These are phyloP conservation scores for Stachybotrys chlorohalonatus DNA, from an alignment of 2,329 filamentous ascomycete genomes.

Conservation along the genomic window DNA sequence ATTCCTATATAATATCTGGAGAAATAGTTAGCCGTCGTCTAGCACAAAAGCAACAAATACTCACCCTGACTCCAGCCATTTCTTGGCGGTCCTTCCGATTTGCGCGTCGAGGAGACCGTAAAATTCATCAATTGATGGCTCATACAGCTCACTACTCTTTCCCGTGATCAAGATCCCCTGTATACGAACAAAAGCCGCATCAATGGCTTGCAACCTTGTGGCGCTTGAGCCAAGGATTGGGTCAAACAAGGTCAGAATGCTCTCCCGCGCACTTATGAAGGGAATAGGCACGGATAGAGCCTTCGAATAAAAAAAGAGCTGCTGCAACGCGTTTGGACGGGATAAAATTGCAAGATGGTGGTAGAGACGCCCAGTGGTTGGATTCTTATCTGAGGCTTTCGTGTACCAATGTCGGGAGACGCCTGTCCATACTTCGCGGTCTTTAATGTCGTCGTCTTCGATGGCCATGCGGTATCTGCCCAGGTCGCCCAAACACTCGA, in stretches of 20 bases:
- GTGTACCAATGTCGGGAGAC: constrained; percentile 80
- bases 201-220: constrained; percentile 29
- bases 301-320: constrained; percentile 55
- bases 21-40: constrained; percentile 1
- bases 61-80: constrained; percentile 42
- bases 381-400: constrained; percentile 68
- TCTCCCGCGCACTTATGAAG: constrained; percentile 60
- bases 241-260: constrained; percentile 60
- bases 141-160: constrained; percentile 35
- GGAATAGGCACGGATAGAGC: constrained; percentile 59
- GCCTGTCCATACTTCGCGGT: constrained; percentile 72
- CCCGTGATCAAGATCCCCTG: constrained; percentile 57
- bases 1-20: constrained; percentile 23
- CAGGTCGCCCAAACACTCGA: constrained; percentile 84
- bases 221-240: constrained; percentile 36
- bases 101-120: constrained; percentile 44
- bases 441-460: constrained; percentile 68
- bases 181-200: constrained; percentile 52
- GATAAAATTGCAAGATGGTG: constrained; percentile 81
- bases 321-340: constrained; percentile 57
- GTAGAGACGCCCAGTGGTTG: constrained; percentile 69
- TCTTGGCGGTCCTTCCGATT: constrained; percentile 40
- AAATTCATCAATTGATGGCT: constrained; percentile 37
- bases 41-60: constrained; percentile 1
- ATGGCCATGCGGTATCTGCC: constrained; percentile 83